Evolutionary conservation across 2,329 filamentous ascomycete genomes (phyloP), one percentile per base, ranked within the genome.

Genomic region (Podosphaera xanthii): DNA sequence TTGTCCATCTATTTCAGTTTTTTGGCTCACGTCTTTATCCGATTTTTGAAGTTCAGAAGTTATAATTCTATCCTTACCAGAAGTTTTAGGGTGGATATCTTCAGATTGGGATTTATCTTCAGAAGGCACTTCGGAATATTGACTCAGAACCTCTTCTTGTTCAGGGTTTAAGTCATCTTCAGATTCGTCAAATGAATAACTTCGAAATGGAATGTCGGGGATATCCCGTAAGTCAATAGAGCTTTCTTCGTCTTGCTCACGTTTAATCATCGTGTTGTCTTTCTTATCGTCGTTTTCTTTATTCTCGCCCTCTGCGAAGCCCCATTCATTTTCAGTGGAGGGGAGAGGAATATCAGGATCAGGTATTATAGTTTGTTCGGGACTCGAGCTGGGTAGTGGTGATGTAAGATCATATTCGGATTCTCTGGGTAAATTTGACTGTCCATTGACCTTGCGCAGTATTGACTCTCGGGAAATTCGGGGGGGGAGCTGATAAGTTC

Each of bases 401-500:
- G 81, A 82, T 2, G 80, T 82, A 65, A 84, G 80, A 65, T 78
- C 78, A 63, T 80, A 83, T 60, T 82, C 79, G 3, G 82, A 80
- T 59, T 81, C 76, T 60, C 75, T 72, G 30, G 82, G 78, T 52
- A 78, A 74, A 55, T 71, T 65, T 61, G 75, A 66, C 49, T 73
- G 64, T 54, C 77, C 87, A 69, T 92, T 87, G 59, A 96, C 84
- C 62, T 91, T 88, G 58, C 87, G 83, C 65, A 97, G 75, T 65
- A 97, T 97, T 0, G 90, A 95, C 69, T 97, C 92, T 44, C 91
- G 81, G 7, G 91, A 96, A 67, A 97, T 94, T 59, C 84, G 84
- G 9, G 86, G 77, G 22, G 82, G 87, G 12, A 84, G 72, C 63
- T 84, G 76, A 65, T 84, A 84, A 60, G 83, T 61, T 66, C 78